These are phyloP conservation scores for Thuidium tamariscinum DNA, from an alignment of 225 moss, liverwort and hornwort genomes.

Conservation along the genomic window DNA sequence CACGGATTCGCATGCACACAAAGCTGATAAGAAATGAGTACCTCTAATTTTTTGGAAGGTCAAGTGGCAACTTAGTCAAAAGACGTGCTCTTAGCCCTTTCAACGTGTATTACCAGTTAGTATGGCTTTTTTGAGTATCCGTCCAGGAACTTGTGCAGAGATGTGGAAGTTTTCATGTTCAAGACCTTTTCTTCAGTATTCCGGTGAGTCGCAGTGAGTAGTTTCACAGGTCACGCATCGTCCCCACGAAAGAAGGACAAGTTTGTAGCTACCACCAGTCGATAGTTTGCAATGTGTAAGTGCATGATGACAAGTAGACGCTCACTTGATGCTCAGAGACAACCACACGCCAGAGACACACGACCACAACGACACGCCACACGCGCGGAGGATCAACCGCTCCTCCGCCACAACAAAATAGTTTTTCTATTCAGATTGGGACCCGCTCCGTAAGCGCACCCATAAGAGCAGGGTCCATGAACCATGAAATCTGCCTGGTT, in stretches of 20 bases:
- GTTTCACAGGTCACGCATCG: background rate
- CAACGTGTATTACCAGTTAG: background rate
- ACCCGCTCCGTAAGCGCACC: conserved; percentile 49
- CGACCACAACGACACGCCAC: conserved; percentile 9
- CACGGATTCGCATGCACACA: background rate
- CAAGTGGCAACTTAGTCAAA: background rate
- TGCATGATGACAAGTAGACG: conserved; percentile 1
- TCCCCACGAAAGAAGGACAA: background rate
- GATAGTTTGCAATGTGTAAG: background rate
- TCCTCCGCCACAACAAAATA: conserved; percentile 7
- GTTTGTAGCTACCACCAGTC: background rate
- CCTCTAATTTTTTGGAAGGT: background rate
- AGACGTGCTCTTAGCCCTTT: background rate
- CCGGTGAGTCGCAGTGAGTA: background rate
- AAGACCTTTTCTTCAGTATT: background rate
- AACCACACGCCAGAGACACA: conserved; percentile 14
- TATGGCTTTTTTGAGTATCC: background rate
- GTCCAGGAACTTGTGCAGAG: background rate
- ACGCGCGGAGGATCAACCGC: conserved; percentile 23
- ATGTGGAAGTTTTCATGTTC: background rate
- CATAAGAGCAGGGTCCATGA: conserved; percentile 37
- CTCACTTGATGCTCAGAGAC: conserved; percentile 1
- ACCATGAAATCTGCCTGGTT: conserved; percentile 12
- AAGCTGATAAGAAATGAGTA: background rate
- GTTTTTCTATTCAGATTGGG: conserved; percentile 11